These are phyloP conservation scores for Penicillium olsonii DNA, from an alignment of 2,329 filamentous ascomycete species.

Conservation along the genomic window DNA sequence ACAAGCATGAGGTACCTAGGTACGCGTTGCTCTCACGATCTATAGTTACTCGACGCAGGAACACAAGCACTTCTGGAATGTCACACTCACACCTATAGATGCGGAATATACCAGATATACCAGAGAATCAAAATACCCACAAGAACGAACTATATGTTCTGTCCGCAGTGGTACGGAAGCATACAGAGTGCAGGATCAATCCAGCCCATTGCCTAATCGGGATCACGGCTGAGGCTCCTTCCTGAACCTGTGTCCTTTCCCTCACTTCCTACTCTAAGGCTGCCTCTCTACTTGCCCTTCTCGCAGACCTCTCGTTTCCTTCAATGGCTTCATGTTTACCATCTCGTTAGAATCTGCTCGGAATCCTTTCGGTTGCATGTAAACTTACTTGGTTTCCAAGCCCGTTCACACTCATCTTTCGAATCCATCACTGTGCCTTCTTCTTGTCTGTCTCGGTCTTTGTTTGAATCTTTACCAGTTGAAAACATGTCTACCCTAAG, in stretches of 20 bases:
- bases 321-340: conserved; percentile 17
- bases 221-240: too few species aligned
- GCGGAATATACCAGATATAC: too few species aligned
- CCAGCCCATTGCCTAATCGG: too few species aligned
- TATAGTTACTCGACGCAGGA: too few species aligned
- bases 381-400: conserved; percentile 22
- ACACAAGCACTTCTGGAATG: too few species aligned
- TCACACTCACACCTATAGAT: too few species aligned
- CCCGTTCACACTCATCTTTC: conserved; percentile 5
- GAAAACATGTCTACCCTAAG: conserved; percentile 32
- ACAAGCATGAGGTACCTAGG: too few species aligned
- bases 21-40: too few species aligned
- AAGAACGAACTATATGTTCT: too few species aligned
- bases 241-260: conserved; percentile 3
- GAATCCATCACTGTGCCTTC: conserved; percentile 1
- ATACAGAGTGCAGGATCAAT: too few species aligned
- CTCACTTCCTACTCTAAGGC: neutral
- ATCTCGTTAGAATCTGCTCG: conserved; percentile 25
- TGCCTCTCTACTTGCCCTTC: conserved; percentile 29
- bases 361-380: conserved; percentile 26
- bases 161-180: too few species aligned
- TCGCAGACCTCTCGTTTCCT: conserved; percentile 14
- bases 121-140: too few species aligned
- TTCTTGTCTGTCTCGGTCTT: conserved; percentile 2
- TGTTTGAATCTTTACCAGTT: conserved; percentile 3